Base-by-base conservation (phyloP, 805 yeast species). In the Scheffersomyces lignosus region DNA sequence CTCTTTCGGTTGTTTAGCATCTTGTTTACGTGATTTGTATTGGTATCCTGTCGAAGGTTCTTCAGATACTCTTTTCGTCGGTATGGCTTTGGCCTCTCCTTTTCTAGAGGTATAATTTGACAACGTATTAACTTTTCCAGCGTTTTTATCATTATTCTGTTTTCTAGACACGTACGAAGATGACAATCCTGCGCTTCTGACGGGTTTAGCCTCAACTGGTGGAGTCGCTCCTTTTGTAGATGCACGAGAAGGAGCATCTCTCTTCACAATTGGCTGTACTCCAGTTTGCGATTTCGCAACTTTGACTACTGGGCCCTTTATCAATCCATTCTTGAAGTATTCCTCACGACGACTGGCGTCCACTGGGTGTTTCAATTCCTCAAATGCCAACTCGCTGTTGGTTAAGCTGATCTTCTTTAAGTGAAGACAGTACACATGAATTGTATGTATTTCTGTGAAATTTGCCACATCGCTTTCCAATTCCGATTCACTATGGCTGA, bases 351-450 rank as follows among this genome's bases (percentile, higher is more conserved):
- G 40, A 9, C 43, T 37, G 6, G 45, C 36, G 13, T 46, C 45
- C 6, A 42, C 25, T 2, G 49, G 45, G 29, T 43, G 45, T 16
- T 43, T 44, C 27, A 48, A 34, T 23, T 50, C 55, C 8, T 39
- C 43, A 15, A 50, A 20, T 4, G 53, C 60, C 13, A 57, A 34
- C 18, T 58, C 60, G 6, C 27, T 29, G 7, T 36, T 24, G 14
- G 45, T 24, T 12, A 43, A 29, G 2, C 33, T 26, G 5, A 36
- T 27, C 10, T 40, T 29, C 23, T 42, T 41, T 10, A 32, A 44
- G 24, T 53, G 44, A 24, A 75, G 41, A 17, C 74, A 44, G 47
- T 73, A 74, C 0, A 74, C 61, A 32, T 64, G 73, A 5, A 72
- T 52, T 3, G 67, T 48, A 9, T 47, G 39, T 0, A 74, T 45